Percentiles rank a stretch among this genome's conserved stretches.
Conservation (phyloP, 225 moss, liverwort and hornwort genomes). For the Rhytidiadelphus loreus region DNA sequence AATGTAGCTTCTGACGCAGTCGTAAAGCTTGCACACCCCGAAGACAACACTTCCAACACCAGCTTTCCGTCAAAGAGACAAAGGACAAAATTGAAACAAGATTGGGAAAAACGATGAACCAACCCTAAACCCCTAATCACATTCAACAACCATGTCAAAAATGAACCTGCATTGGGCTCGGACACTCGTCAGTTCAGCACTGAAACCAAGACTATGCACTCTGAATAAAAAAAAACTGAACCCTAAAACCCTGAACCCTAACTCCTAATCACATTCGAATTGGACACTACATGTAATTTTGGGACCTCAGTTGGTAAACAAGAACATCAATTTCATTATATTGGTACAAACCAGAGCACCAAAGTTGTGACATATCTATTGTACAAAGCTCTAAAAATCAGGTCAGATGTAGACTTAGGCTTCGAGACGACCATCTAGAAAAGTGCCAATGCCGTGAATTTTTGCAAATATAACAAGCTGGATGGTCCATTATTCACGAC, state of each 20-base stretch:
- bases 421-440: background rate
- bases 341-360: background rate
- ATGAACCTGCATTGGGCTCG: background rate
- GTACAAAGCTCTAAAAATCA: background rate
- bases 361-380: background rate
- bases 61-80: background rate
- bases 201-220: background rate
- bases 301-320: background rate
- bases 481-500: background rate
- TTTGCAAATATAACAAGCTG: background rate
- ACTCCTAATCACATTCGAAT: background rate
- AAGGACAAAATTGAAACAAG: background rate
- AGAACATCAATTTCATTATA: background rate
- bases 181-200: background rate
- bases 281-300: background rate
- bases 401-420: background rate
- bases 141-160: background rate
- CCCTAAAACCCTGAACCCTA: no score
- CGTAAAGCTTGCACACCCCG: background rate
- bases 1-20: background rate
- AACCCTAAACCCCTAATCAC: background rate
- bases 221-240: no score
- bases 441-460: background rate
- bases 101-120: background rate
- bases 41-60: background rate